Conservation (phyloP, 2,329 filamentous ascomycete species). For the Tolypocladium tropicale region DNA sequence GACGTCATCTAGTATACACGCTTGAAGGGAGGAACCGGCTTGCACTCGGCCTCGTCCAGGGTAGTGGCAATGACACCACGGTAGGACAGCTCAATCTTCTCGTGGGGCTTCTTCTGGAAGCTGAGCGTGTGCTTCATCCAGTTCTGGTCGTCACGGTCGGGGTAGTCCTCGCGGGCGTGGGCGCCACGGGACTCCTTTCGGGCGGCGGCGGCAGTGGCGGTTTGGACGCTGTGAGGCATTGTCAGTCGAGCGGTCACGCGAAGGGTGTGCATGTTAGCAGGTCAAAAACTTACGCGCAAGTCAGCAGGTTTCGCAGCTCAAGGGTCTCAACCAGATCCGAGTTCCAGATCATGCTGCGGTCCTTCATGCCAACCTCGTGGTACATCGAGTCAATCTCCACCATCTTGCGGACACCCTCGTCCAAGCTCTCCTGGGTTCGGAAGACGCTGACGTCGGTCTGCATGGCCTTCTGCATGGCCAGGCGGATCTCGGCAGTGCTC, state of each 20-base stretch:
- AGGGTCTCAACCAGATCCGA: slow-evolving; percentile 93
- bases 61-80: slow-evolving; percentile 73
- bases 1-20: slow-evolving; percentile 59
- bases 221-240: slow-evolving; percentile 59
- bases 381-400: slow-evolving; percentile 72
- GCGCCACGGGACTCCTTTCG: slow-evolving; percentile 96
- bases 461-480: slow-evolving; percentile 96
- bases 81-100: slow-evolving; percentile 78
- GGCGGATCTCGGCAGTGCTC: slow-evolving; percentile 78
- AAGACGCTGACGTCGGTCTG: slow-evolving; percentile 95
- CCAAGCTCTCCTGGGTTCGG: slow-evolving; percentile 85
- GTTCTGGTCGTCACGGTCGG: slow-evolving; percentile 86
- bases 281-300: slow-evolving; percentile 68
- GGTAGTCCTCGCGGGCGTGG: slow-evolving; percentile 93
- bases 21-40: slow-evolving; percentile 94
- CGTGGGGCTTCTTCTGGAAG: slow-evolving; percentile 89
- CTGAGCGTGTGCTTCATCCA: slow-evolving; percentile 99
- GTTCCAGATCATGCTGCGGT: slow-evolving; percentile 99
- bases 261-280: background rate
- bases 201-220: slow-evolving; percentile 79
- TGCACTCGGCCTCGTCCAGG: slow-evolving; percentile 92
- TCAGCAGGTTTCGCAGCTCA: slow-evolving; percentile 88
- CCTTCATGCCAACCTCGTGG: slow-evolving; percentile 83
- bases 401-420: slow-evolving; percentile 87
- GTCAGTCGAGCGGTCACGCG: background rate